phyloP scores from a whole-genome alignment of 1,284 basidiomycete genomes.

The Boletus calvinii region DNA sequence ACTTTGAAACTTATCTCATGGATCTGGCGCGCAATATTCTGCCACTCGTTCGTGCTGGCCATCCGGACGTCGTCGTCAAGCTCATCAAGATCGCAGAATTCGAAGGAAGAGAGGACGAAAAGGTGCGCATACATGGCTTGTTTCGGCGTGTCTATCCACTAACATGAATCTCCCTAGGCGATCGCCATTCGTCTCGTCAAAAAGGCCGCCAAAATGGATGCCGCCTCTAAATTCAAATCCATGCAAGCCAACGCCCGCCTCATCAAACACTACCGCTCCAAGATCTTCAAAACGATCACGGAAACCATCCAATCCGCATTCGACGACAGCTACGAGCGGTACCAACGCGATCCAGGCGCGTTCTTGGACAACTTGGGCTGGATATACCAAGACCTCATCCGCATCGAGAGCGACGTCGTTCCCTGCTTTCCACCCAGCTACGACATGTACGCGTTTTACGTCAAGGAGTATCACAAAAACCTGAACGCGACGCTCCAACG shows the following conservation, averaged over 20 bases:
- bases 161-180: slow-evolving; percentile 49
- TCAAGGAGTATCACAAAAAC: slow-evolving; percentile 92
- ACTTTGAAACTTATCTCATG: slow-evolving; percentile 88
- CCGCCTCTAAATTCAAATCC: slow-evolving; percentile 87
- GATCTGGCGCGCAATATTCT: slow-evolving; percentile 78
- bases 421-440: slow-evolving; percentile 93
- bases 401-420: slow-evolving; percentile 84
- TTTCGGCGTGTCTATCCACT: background rate
- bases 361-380: slow-evolving; percentile 85
- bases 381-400: slow-evolving; percentile 94
- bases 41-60: slow-evolving; percentile 76
- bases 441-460: slow-evolving; percentile 81
- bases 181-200: slow-evolving; percentile 93
- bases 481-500: slow-evolving; percentile 76
- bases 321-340: slow-evolving; percentile 63
- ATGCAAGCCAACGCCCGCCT: slow-evolving; percentile 91
- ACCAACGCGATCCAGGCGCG: slow-evolving; percentile 61
- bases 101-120: slow-evolving; percentile 93
- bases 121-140: slow-evolving; percentile 47
- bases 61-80: slow-evolving; percentile 85
- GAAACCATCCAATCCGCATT: slow-evolving; percentile 79
- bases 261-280: slow-evolving; percentile 95
- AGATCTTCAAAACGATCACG: slow-evolving; percentile 80
- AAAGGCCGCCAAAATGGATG: slow-evolving; percentile 86
- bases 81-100: slow-evolving; percentile 93